Percentiles rank a stretch among this genome's conserved stretches.
Conservation (phyloP, 2,329 filamentous ascomycete genomes). For the Samsoniella hepiali region DNA sequence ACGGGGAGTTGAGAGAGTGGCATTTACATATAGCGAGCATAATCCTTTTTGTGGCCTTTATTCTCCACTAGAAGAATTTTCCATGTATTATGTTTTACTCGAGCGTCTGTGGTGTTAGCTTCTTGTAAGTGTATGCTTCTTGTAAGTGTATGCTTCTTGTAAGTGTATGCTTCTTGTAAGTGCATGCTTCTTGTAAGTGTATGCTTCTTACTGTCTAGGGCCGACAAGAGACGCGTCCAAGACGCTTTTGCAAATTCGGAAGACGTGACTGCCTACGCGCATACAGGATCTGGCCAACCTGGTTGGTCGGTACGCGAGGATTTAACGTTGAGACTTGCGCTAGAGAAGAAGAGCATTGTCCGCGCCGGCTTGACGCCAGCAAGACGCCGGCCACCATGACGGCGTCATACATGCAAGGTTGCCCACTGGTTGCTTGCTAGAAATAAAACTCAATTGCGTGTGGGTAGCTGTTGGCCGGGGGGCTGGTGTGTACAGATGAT, state of each 20-base stretch:
- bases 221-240: not conserved
- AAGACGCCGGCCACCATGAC: not conserved
- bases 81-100: slow-evolving; percentile 4
- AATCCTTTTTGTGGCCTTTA: slow-evolving; percentile 30
- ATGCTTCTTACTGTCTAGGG: not conserved
- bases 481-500: not conserved
- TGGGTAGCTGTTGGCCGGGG: not conserved
- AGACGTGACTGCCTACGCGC: not conserved
- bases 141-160: not conserved
- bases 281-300: not conserved
- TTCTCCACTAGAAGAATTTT: slow-evolving; percentile 21
- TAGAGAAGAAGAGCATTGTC: not conserved
- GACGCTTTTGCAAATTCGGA: not conserved
- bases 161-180: not conserved
- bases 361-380: not conserved
- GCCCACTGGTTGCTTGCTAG: not conserved
- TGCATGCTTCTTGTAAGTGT: not conserved
- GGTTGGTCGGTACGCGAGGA: not conserved
- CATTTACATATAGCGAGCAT: slow-evolving; percentile 36
- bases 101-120: not conserved
- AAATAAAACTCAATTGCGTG: not conserved
- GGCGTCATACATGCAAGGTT: slow-evolving; percentile 4
- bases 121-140: not conserved
- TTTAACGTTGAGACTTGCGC: slow-evolving; percentile 2
- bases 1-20: slow-evolving; percentile 20